Conservation (phyloP, 208 protist genomes). For the Trypanosoma platydactyli region DNA sequence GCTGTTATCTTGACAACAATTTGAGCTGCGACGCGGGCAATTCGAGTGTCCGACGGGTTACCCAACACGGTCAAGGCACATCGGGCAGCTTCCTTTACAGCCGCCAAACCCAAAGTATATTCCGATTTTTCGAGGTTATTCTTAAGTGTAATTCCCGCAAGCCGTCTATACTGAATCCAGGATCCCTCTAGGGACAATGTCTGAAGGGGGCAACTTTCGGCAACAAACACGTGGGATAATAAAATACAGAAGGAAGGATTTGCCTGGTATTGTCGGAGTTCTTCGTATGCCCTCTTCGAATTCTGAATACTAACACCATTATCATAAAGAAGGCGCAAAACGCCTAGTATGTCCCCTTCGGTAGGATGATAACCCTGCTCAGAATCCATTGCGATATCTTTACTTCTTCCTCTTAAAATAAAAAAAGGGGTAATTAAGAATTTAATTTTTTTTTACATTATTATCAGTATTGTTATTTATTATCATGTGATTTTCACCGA, state of each 20-base stretch:
- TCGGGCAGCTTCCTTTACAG: constrained; percentile 68
- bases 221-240: constrained; percentile 62
- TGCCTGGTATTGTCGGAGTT: constrained; percentile 76
- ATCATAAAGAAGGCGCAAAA: constrained; percentile 77
- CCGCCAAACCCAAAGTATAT: constrained; percentile 67
- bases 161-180: constrained; percentile 71
- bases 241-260: constrained; percentile 84
- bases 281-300: constrained; percentile 77
- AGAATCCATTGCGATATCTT: constrained; percentile 11
- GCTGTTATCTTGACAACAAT: constrained; percentile 82
- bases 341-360: constrained; percentile 52
- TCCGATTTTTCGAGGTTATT: constrained; percentile 74
- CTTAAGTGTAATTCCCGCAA: constrained; percentile 85
- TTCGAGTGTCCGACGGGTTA: constrained; percentile 50
- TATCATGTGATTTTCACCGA: no score
- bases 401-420: neutral
- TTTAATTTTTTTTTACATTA: no score
- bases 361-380: constrained; percentile 27
- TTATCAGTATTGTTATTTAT: no score
- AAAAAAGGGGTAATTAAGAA: neutral
- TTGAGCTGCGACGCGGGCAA: constrained; percentile 76
- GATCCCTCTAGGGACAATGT: constrained; percentile 42
- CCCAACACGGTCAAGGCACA: constrained; percentile 52
- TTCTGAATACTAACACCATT: constrained; percentile 84
- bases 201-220: constrained; percentile 49